Evolutionary conservation across 2,329 filamentous ascomycete species (phyloP), one percentile per base, ranked within the genome.

Genomic region (Alternaria infectoria): DNA sequence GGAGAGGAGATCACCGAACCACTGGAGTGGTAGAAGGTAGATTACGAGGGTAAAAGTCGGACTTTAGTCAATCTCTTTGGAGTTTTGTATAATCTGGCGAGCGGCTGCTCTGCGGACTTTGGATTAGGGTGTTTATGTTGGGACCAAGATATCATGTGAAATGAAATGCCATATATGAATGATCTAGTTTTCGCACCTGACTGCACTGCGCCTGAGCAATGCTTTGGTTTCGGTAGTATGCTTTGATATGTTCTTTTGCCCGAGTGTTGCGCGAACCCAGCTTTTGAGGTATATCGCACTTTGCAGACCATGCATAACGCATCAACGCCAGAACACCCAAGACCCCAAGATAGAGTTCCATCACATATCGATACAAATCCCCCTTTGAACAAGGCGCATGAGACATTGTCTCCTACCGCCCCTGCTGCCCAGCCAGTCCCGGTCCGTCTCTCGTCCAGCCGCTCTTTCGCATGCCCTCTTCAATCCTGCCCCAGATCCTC

Each of bases 401-500:
- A 28, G 6, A 6, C n/a, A 4, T 40, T 3, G 8, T 12, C 15
- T n/a, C 15, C 54, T 69, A 71, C 55, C 68, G 61, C 9, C 65
- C 63, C 56, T 61, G 65, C 59, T 68, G 64, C 51, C 72, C 75
- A 30, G 72, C 73, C 57, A 77, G 43, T 19, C 83, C 79, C 2
- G 90, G 90, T 10, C 89, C 87, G 72, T 93, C 91, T 76, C 87
- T 90, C 59, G 86, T 88, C 93, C 93, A 97, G 3, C 93, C 95
- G 77, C 90, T 93, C 64, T 86, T 85, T 74, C 90, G 87, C 96
- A 99, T 98, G 67, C 91, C 91, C 69, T 86, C 86, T 85, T 98
- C 96, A 67, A 99, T 91, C 5, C 88, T 85, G 75, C 91, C 91
- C 96, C 96, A 99, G 65, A 99, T 93, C 62, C 89, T 86, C 85